Evolutionary conservation across 164 flowering plant genomes (phyloP).

Genomic region (Magnolia changhungtana): DNA sequence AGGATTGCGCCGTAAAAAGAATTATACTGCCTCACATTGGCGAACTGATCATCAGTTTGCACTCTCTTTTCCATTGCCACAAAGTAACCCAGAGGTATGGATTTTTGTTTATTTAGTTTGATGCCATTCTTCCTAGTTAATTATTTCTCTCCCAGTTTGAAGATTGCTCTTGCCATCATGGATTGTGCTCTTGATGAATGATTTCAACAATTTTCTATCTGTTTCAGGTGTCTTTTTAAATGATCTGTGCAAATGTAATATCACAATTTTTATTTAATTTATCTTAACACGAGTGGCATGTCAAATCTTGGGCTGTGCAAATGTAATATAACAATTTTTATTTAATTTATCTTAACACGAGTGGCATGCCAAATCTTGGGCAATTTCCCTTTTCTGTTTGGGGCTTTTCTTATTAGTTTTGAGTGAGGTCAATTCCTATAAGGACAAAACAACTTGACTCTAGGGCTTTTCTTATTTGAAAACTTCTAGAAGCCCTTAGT

Average conservation of each 20-base stretch:
- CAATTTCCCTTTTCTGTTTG: too few relatives aligned
- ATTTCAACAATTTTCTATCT: background rate
- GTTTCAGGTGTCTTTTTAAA: background rate
- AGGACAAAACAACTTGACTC: too few relatives aligned
- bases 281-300: background rate
- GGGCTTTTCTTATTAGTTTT: too few relatives aligned
- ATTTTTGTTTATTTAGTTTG: background rate
- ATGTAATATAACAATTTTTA: background rate
- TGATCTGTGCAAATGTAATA: background rate
- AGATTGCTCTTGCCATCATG: background rate
- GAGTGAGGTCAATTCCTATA: too few relatives aligned
- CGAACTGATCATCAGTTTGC: conserved; percentile 59
- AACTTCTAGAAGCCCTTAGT: too few relatives aligned
- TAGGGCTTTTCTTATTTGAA: too few relatives aligned
- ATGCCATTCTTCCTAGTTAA: background rate
- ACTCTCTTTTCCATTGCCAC: conserved; percentile 38
- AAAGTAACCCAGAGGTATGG: conserved; percentile 52
- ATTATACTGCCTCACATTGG: conserved; percentile 52
- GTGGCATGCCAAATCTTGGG: too few relatives aligned
- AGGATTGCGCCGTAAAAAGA: conserved; percentile 31
- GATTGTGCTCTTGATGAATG: background rate
- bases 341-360: background rate
- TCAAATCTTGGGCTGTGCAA: background rate
- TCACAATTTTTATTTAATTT: background rate
- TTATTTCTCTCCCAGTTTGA: background rate